phyloP scores from a whole-genome alignment of 2,329 filamentous ascomycete genomes.

The Pseudonectria buxi region DNA sequence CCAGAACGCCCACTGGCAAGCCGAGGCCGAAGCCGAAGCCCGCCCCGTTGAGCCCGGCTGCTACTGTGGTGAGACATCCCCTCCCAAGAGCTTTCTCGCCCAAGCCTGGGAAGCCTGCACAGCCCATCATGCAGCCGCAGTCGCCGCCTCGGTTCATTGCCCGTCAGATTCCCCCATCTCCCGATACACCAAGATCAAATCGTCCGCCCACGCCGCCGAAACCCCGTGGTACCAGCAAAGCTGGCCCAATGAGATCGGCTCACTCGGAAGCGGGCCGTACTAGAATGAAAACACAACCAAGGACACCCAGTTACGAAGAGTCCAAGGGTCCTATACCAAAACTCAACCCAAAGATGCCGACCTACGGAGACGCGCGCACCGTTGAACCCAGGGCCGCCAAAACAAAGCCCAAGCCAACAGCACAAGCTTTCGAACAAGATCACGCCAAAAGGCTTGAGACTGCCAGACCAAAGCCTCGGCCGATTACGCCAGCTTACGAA shows the following conservation, averaged over 20 bases:
- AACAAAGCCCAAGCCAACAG: too few relatives aligned
- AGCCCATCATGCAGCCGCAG: slow-evolving; percentile 24
- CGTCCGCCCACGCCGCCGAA: slow-evolving; percentile 33
- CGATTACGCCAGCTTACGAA: too few relatives aligned
- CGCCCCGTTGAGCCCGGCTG: slow-evolving; percentile 11
- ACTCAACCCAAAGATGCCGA: too few relatives aligned
- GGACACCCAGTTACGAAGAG: too few relatives aligned
- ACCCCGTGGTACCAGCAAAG: slow-evolving; percentile 23
- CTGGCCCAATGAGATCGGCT: slow-evolving; percentile 4
- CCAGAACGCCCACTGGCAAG: slow-evolving; percentile 17
- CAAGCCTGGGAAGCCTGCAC: slow-evolving; percentile 26
- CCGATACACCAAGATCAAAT: slow-evolving; percentile 24
- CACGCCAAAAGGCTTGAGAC: too few relatives aligned
- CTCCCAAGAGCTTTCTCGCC: slow-evolving; percentile 24
- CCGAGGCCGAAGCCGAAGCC: slow-evolving; percentile 19
- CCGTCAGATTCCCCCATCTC: slow-evolving; percentile 18
- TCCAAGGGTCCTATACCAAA: too few relatives aligned
- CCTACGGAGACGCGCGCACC: too few relatives aligned
- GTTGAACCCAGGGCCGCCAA: too few relatives aligned
- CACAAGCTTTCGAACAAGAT: too few relatives aligned
- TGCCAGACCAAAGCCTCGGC: too few relatives aligned
- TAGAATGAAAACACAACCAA: too few relatives aligned
- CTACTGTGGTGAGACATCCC: slow-evolving; percentile 12
- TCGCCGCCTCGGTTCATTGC: slow-evolving; percentile 22
- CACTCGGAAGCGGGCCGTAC: slow-evolving; percentile 4